Conservation (phyloP, 306 rosid genomes). For the Glycine soja region DNA sequence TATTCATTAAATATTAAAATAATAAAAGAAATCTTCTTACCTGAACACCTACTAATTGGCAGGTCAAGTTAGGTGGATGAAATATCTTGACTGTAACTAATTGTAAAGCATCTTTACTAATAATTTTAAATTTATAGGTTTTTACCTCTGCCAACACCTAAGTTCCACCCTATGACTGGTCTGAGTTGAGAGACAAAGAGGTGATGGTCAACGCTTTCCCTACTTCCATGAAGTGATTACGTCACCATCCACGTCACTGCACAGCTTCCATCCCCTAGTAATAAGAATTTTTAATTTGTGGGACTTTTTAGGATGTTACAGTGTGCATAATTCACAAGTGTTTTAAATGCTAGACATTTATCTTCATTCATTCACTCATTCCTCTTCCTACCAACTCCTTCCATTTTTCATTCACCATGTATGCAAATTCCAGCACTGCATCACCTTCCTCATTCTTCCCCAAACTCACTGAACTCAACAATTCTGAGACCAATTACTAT, state of each 20-base stretch:
- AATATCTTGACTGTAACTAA: no score
- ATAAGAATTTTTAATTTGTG: neutral
- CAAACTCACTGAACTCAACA: slow-evolving; percentile 43
- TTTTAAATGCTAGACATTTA: slow-evolving; percentile 49
- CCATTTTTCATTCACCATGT: slow-evolving; percentile 52
- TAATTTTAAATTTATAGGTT: no score
- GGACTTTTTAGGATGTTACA: neutral
- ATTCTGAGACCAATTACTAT: slow-evolving; percentile 49
- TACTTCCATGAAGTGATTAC: slow-evolving; percentile 32
- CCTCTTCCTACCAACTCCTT: neutral
- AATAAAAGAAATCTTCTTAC: no score
- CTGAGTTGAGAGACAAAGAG: neutral
- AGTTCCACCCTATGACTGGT: neutral
- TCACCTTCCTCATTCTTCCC: slow-evolving; percentile 22
- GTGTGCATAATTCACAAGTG: neutral
- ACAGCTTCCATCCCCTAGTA: neutral
- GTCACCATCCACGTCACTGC: slow-evolving; percentile 69
- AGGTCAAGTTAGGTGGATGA: no score
- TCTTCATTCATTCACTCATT: slow-evolving; percentile 1
- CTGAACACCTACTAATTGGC: no score
- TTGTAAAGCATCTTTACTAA: no score
- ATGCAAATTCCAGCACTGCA: slow-evolving; percentile 47
- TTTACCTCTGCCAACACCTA: neutral
- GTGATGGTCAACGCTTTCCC: slow-evolving; percentile 62
- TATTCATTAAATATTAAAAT: no score